phyloP scores from a whole-genome alignment of 164 flowering plant genomes.

The Magnolia officinalis region DNA sequence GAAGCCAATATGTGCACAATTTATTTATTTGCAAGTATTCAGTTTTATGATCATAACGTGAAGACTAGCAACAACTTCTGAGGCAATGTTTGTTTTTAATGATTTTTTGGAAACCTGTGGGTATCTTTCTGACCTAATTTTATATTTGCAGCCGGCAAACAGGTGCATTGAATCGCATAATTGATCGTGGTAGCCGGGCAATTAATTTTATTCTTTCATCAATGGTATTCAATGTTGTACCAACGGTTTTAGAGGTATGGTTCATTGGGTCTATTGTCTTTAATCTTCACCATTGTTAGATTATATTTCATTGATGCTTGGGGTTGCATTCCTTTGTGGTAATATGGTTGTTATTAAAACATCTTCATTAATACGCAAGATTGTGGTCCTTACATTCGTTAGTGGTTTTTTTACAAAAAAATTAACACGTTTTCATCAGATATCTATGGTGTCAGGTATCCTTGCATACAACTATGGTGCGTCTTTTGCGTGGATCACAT shows the following conservation, averaged over 20 bases:
- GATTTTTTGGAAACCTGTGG: neutral
- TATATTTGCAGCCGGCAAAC: conserved; percentile 81
- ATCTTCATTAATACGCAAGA: neutral
- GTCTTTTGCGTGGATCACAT: conserved; percentile 96
- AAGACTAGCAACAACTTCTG: neutral
- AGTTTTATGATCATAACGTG: neutral
- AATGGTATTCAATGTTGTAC: conserved; percentile 95
- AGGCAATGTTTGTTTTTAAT: too few relatives aligned
- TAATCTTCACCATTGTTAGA: too few relatives aligned
- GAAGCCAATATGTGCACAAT: too few relatives aligned
- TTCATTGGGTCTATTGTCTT: neutral
- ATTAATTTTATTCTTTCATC: conserved; percentile 89
- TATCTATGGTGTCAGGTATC: conserved; percentile 96
- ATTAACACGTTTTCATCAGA: conserved; percentile 46
- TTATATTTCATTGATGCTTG: neutral
- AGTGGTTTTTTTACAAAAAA: neutral
- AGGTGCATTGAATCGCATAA: conserved; percentile 83
- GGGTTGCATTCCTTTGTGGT: neutral
- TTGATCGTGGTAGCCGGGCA: conserved; percentile 99
- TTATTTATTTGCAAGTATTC: neutral
- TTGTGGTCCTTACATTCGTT: neutral
- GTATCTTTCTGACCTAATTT: conserved; percentile 17
- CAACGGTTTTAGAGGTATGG: conserved; percentile 91
- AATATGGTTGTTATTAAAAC: neutral
- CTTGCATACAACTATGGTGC: conserved; percentile 98